These are phyloP conservation scores for Malassezia vespertilionis DNA, from an alignment of 1,284 basidiomycete species.

Conservation along the genomic window DNA sequence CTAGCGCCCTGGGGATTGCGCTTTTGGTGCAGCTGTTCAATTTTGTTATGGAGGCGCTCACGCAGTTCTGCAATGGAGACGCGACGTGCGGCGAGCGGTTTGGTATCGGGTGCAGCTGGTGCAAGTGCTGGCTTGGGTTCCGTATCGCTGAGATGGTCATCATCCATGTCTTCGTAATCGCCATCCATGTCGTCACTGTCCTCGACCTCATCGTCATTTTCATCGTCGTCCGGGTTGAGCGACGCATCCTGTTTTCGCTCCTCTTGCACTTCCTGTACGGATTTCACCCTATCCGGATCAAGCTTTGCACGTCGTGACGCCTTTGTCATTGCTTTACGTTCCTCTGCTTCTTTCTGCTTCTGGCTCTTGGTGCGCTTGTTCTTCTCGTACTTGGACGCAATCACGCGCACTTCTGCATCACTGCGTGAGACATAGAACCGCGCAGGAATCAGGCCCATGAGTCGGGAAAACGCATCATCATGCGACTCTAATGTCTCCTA, in stretches of 20 bases:
- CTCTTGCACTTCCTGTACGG: constrained; percentile 28
- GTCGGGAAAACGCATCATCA: constrained; percentile 30
- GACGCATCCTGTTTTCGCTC: constrained; percentile 24
- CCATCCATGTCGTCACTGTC: constrained; percentile 1
- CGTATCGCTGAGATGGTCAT: neutral
- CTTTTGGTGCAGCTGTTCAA: constrained; percentile 31
- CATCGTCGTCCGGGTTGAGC: constrained; percentile 7
- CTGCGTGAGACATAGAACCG: constrained; percentile 34
- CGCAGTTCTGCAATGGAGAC: constrained; percentile 30
- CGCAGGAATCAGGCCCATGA: constrained; percentile 38
- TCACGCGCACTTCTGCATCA: constrained; percentile 25
- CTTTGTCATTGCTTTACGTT: constrained; percentile 28
- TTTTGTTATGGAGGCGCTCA: constrained; percentile 36
- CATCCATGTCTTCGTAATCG: neutral
- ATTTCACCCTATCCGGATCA: constrained; percentile 39
- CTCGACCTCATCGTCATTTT: constrained; percentile 22
- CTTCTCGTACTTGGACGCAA: constrained; percentile 36
- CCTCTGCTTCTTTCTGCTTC: constrained; percentile 31
- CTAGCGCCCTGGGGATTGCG: constrained; percentile 20
- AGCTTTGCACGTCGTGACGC: constrained; percentile 28
- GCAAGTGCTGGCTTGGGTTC: constrained; percentile 8
- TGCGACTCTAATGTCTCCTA: constrained; percentile 25
- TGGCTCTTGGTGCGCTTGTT: constrained; percentile 43
- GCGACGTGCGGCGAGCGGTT: constrained; percentile 12
- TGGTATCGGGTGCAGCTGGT: no score